Conservation (phyloP, 148 eudicot species). For the Tetragonia tetragonoides region DNA sequence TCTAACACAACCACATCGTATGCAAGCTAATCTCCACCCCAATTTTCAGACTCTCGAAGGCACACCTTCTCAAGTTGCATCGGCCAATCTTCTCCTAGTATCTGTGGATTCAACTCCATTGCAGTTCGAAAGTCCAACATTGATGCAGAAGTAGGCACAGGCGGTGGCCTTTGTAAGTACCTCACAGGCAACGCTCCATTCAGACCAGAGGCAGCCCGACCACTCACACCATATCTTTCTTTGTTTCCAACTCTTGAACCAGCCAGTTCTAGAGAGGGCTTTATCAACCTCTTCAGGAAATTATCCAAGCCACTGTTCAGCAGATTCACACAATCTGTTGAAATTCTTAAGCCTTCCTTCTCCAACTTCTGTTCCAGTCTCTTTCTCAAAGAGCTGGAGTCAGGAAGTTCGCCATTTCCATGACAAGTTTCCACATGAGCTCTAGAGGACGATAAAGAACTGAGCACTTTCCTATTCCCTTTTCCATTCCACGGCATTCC, state of each 20-base stretch:
- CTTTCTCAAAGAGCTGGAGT: conserved; percentile 48
- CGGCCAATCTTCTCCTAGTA: conserved; percentile 78
- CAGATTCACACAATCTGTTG: conserved; percentile 58
- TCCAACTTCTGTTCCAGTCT: conserved; percentile 56
- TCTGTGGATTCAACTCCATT: conserved; percentile 53
- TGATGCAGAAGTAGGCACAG: conserved; percentile 30
- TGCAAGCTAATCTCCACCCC: conserved; percentile 14
- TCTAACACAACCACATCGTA: neutral
- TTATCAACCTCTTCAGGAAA: conserved; percentile 60
- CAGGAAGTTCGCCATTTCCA: conserved; percentile 51
- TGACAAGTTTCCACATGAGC: conserved; percentile 41
- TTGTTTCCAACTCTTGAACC: conserved; percentile 36
- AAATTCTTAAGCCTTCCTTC: conserved; percentile 50
- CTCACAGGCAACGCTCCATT: conserved; percentile 22
- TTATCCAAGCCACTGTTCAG: conserved; percentile 65
- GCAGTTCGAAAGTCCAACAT: conserved; percentile 60
- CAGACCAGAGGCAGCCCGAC: conserved; percentile 22
- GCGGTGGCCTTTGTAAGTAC: conserved; percentile 24
- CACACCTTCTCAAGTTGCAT: conserved; percentile 54
- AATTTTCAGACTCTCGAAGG: conserved; percentile 25
- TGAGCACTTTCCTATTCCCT: conserved; percentile 47
- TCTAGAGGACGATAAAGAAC: conserved; percentile 26
- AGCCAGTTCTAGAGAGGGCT: conserved; percentile 51
- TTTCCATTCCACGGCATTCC: conserved; percentile 56
- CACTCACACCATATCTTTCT: conserved; percentile 20